These are phyloP conservation scores for Myxozyma neglecta DNA, from an alignment of 805 yeast genomes.

Conservation along the genomic window DNA sequence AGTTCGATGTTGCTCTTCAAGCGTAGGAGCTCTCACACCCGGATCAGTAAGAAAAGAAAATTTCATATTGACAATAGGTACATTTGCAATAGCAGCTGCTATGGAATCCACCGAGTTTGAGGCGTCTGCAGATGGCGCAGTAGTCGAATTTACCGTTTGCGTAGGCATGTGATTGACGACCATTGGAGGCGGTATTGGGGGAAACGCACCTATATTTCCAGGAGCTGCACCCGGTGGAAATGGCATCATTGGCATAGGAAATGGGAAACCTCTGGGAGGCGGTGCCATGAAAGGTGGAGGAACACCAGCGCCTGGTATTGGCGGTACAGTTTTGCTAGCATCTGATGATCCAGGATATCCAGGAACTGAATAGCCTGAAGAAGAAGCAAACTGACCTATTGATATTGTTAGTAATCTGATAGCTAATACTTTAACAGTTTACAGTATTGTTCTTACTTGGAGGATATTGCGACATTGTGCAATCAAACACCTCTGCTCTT, in stretches of 20 bases:
- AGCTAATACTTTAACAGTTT: background rate
- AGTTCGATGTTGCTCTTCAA: constrained; percentile 22
- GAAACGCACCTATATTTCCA: constrained; percentile 8
- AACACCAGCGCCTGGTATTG: constrained; percentile 10
- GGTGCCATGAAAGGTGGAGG: constrained; percentile 8
- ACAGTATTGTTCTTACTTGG: constrained; percentile 4
- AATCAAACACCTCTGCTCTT: too few species aligned
- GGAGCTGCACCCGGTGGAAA: constrained; percentile 3
- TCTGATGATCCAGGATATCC: constrained; percentile 6
- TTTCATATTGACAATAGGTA: background rate
- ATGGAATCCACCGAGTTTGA: background rate
- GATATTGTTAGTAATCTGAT: background rate
- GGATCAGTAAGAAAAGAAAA: constrained; percentile 14
- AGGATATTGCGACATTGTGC: constrained; percentile 15
- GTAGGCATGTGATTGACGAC: background rate
- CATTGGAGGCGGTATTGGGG: constrained; percentile 2
- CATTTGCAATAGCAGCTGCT: background rate
- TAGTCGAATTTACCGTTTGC: background rate
- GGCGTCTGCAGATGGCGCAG: background rate
- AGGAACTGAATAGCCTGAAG: constrained; percentile 1
- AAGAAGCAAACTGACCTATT: constrained; percentile 1
- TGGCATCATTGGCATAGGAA: constrained; percentile 11
- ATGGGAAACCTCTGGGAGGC: constrained; percentile 13
- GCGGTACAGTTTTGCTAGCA: background rate
- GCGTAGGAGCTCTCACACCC: constrained; percentile 22